Evolutionary conservation across 768 basidiomycete species (phyloP).

Genomic region (Auricularia cornea): DNA sequence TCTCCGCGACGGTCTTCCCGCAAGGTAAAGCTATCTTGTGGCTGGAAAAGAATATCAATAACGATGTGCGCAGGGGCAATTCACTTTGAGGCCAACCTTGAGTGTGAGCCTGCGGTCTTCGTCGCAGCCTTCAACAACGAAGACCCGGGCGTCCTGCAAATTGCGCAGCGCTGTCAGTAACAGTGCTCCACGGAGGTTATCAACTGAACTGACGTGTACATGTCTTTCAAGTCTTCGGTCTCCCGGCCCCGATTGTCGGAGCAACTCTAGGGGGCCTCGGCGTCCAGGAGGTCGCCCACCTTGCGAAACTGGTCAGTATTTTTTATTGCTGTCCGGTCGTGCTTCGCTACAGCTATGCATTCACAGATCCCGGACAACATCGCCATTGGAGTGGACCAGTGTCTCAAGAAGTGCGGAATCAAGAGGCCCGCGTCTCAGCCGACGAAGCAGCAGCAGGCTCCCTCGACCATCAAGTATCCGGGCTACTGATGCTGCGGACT

Average conservation of each 20-base stretch:
- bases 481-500: too few relatives aligned
- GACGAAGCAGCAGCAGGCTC: not conserved
- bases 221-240: slow-evolving; percentile 22
- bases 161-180: too few relatives aligned
- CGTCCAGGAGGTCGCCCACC: slow-evolving; percentile 18
- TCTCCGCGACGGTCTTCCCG: not conserved
- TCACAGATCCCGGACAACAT: slow-evolving; percentile 24
- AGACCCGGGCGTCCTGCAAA: slow-evolving; percentile 17
- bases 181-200: not conserved
- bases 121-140: slow-evolving; percentile 22
- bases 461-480: too few relatives aligned
- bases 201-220: not conserved
- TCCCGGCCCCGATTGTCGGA: slow-evolving; percentile 22
- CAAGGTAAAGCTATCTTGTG: not conserved
- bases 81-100: slow-evolving; percentile 20
- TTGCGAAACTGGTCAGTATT: slow-evolving; percentile 9
- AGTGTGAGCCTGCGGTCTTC: slow-evolving; percentile 20
- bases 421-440: not conserved
- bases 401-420: not conserved
- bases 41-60: not conserved
- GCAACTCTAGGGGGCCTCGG: slow-evolving; percentile 22
- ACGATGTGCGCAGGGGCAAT: not conserved
- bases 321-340: too few relatives aligned
- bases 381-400: not conserved
- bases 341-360: not conserved